phyloP scores from a whole-genome alignment of 2,329 filamentous ascomycete species.

The Xylaria digitata region DNA sequence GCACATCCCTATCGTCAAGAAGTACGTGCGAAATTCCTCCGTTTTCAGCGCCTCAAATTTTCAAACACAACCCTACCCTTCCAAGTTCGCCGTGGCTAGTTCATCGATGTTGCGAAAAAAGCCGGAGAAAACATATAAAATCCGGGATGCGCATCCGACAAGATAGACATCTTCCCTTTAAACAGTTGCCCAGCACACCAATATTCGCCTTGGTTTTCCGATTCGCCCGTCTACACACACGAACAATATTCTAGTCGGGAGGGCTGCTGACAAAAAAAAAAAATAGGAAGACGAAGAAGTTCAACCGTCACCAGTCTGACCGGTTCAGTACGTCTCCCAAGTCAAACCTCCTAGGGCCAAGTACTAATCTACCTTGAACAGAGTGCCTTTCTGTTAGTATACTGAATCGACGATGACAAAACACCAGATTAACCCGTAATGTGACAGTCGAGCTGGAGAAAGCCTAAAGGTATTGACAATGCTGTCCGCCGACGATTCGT shows the following conservation, averaged over 20 bases:
- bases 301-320: conserved; percentile 98
- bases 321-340: conserved; percentile 84
- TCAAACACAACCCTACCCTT: conserved; percentile 12
- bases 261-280: conserved; percentile 53
- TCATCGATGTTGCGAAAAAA: not conserved
- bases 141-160: conserved; percentile 18
- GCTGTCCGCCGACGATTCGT: conserved; percentile 92
- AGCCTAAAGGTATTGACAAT: conserved; percentile 99
- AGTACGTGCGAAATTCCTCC: conserved; percentile 74
- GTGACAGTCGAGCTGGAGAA: conserved; percentile 77
- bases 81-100: not conserved
- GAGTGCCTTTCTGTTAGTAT: conserved; percentile 40
- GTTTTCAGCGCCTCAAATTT: conserved; percentile 32
- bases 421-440: conserved; percentile 22
- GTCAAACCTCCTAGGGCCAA: not conserved
- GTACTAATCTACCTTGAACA: conserved; percentile 32
- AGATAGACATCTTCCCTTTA: not conserved
- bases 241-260: not conserved
- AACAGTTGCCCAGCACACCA: not conserved
- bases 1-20: conserved; percentile 99
- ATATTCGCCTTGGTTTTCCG: conserved; percentile 7
- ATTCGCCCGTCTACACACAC: not conserved
- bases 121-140: too few relatives aligned
- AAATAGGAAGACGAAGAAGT: conserved; percentile 76
- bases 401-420: not conserved